Conservation (phyloP, 352 stramenopile species). For the Peronospora destructor region DNA sequence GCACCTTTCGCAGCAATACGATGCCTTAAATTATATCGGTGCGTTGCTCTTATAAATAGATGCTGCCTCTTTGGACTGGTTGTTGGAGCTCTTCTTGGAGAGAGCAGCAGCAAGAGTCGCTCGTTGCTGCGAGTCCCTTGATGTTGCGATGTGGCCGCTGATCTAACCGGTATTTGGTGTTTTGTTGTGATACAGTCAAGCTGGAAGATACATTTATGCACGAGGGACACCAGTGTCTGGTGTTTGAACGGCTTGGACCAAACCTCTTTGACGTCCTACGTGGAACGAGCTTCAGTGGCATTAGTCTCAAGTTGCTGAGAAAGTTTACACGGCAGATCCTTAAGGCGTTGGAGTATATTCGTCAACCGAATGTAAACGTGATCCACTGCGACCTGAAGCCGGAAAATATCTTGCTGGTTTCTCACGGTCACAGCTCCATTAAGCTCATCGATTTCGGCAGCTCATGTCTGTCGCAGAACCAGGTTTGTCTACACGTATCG, state of each 20-base stretch:
- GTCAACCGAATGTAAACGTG: slow-evolving; percentile 89
- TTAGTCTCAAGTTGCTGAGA: slow-evolving; percentile 91
- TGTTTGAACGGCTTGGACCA: slow-evolving; percentile 93
- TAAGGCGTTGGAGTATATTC: slow-evolving; percentile 74
- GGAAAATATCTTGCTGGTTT: slow-evolving; percentile 96
- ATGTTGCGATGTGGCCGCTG: background rate
- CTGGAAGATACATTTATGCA: slow-evolving; percentile 94
- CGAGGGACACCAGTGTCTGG: slow-evolving; percentile 95
- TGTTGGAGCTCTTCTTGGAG: slow-evolving; percentile 22
- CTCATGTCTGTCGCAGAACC: slow-evolving; percentile 91
- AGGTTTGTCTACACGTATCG: slow-evolving; percentile 27
- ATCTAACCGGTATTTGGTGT: slow-evolving; percentile 14
- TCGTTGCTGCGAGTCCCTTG: slow-evolving; percentile 1
- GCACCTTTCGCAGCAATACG: slow-evolving; percentile 49
- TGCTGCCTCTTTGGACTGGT: slow-evolving; percentile 3
- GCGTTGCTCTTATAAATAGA: slow-evolving; percentile 8
- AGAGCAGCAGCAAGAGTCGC: slow-evolving; percentile 7
- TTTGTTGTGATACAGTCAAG: slow-evolving; percentile 54
- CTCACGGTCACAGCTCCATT: slow-evolving; percentile 91
- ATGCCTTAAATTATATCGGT: slow-evolving; percentile 91
- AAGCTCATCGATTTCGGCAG: slow-evolving; percentile 99
- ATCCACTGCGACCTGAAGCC: slow-evolving; percentile 99
- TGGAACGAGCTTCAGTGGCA: slow-evolving; percentile 88
- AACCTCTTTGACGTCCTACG: slow-evolving; percentile 97
- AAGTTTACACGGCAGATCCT: slow-evolving; percentile 97